Conservation (phyloP, 257 asterid genomes). For the Nicotiana noctiflora region DNA sequence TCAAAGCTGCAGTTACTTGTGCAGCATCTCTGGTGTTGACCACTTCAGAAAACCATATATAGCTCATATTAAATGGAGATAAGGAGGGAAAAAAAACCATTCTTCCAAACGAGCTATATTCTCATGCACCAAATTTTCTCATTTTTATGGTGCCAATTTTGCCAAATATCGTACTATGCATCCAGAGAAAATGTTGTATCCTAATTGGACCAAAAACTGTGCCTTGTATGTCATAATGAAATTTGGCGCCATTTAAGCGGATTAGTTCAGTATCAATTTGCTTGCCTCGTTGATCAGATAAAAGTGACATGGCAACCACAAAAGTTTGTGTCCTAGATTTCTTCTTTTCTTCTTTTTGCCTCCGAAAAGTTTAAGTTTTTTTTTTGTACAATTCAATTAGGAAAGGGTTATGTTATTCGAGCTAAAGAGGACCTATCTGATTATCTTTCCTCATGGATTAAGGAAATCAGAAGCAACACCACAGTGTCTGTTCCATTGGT, state of each 20-base stretch:
- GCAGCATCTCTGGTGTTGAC: background rate
- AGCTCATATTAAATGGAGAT: background rate
- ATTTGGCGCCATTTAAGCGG: background rate
- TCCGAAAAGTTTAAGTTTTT: too few relatives aligned
- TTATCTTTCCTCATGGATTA: too few relatives aligned
- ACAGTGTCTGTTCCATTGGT: too few relatives aligned
- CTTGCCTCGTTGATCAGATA: background rate
- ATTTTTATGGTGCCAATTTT: constrained; percentile 1
- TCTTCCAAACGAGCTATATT: background rate
- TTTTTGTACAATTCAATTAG: too few relatives aligned
- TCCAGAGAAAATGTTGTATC: background rate
- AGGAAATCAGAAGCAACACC: too few relatives aligned
- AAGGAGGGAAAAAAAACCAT: background rate
- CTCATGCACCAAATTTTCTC: constrained; percentile 2
- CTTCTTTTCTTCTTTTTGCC: too few relatives aligned
- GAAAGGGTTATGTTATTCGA: too few relatives aligned
- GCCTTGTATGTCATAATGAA: background rate
- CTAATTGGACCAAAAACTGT: background rate
- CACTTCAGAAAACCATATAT: background rate
- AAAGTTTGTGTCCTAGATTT: too few relatives aligned
- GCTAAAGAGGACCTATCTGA: background rate
- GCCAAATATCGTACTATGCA: background rate
- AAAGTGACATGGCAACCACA: background rate
- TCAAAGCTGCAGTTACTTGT: background rate
- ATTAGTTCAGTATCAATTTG: background rate